These are phyloP conservation scores for Carpinus fangiana DNA, from an alignment of 306 rosid species.

Conservation along the genomic window DNA sequence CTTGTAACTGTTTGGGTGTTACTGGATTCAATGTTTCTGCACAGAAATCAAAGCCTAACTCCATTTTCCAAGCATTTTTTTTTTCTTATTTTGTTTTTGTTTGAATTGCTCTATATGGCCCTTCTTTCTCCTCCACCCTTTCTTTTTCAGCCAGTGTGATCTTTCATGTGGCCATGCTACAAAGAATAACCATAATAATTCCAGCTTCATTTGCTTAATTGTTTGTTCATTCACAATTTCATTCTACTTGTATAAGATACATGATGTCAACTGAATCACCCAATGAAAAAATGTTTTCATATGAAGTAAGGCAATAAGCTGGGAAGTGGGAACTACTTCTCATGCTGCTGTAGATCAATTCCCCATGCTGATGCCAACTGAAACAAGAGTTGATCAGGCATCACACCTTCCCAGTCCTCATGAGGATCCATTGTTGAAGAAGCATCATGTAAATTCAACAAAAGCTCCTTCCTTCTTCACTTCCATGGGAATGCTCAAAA, in stretches of 20 bases:
- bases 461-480: slow-evolving; percentile 67
- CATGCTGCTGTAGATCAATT: slow-evolving; percentile 72
- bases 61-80: neutral
- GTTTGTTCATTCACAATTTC: slow-evolving; percentile 1
- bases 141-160: neutral
- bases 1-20: neutral
- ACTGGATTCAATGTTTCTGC: neutral
- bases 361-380: slow-evolving; percentile 92
- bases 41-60: neutral
- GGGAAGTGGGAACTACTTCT: slow-evolving; percentile 34
- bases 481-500: slow-evolving; percentile 61
- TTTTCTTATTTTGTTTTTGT: neutral
- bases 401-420: slow-evolving; percentile 90
- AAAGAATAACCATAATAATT: neutral
- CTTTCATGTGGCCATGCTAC: neutral
- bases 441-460: slow-evolving; percentile 81
- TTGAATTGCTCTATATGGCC: neutral
- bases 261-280: neutral
- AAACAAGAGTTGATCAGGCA: slow-evolving; percentile 73
- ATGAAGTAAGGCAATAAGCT: neutral
- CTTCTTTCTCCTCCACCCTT: neutral
- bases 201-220: neutral
- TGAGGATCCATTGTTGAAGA: slow-evolving; percentile 59
- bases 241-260: neutral
- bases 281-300: neutral